These are phyloP conservation scores for Fraxinus greggii DNA, from an alignment of 305 asterid species.

Conservation along the genomic window DNA sequence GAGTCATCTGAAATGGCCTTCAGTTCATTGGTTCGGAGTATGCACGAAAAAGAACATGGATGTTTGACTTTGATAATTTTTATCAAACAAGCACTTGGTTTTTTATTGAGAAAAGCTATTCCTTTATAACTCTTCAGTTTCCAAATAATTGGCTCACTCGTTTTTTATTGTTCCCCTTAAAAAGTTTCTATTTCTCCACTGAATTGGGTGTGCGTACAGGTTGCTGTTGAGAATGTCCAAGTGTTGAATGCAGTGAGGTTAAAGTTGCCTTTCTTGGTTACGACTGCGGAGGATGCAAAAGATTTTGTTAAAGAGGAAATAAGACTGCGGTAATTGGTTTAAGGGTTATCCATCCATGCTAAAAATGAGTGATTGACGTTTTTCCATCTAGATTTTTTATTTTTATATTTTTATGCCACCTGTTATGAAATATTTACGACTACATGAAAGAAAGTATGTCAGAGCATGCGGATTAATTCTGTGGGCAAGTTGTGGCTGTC, in stretches of 20 bases:
- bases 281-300: slow-evolving; percentile 79
- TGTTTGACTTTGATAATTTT: background rate
- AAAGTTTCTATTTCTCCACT: slow-evolving; percentile 2
- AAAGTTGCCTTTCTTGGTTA: slow-evolving; percentile 90
- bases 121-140: slow-evolving; percentile 1
- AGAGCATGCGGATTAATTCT: background rate
- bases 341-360: background rate
- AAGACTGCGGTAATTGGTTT: slow-evolving; percentile 62
- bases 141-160: slow-evolving; percentile 10
- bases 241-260: slow-evolving; percentile 71
- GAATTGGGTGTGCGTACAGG: slow-evolving; percentile 47
- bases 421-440: background rate
- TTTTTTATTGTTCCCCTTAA: background rate
- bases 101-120: background rate
- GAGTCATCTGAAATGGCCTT: background rate
- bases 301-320: slow-evolving; percentile 83
- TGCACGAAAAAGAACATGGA: background rate
- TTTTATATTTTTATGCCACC: background rate
- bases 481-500: background rate
- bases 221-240: slow-evolving; percentile 72
- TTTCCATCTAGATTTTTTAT: background rate
- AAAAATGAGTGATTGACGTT: background rate
- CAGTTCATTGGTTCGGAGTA: background rate
- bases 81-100: background rate
- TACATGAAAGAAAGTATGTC: background rate